A percentile compares a stretch with the other conserved stretches of the same genome.
Evolutionary conservation across 2,329 filamentous ascomycete species (phyloP).

Genomic region (Aspergillus terreus): DNA sequence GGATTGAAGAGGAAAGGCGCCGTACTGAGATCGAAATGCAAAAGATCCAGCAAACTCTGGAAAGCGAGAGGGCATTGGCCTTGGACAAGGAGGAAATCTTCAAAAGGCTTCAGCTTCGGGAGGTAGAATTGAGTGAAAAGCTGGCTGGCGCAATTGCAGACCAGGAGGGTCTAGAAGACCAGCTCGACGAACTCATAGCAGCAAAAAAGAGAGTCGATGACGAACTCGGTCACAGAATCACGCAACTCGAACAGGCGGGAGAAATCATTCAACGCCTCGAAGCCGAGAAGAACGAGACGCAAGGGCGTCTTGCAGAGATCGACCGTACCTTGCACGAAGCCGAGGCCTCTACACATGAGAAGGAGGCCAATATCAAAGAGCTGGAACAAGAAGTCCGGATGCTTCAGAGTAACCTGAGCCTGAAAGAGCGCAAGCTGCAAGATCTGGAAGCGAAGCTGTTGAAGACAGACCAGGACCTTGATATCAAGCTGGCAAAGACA

Average conservation of each 20-base stretch:
- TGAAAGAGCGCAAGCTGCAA: conserved; percentile 86
- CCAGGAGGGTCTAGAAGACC: conserved; percentile 88
- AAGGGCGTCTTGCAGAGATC: conserved; percentile 63
- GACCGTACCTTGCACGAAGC: conserved; percentile 69
- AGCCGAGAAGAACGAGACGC: conserved; percentile 74
- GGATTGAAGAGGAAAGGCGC: conserved; percentile 84
- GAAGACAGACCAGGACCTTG: conserved; percentile 81
- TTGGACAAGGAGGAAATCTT: conserved; percentile 99
- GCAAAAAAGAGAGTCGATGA: conserved; percentile 87
- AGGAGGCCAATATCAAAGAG: conserved; percentile 70
- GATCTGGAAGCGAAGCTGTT: conserved; percentile 83
- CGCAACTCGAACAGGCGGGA: conserved; percentile 87
- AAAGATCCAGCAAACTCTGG: conserved; percentile 86
- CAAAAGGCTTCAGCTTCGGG: conserved; percentile 87
- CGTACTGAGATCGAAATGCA: conserved; percentile 83
- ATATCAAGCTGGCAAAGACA: conserved; percentile 73
- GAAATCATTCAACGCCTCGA: conserved; percentile 82
- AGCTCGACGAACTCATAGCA: conserved; percentile 81
- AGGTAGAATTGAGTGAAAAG: conserved; percentile 89
- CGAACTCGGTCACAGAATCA: conserved; percentile 72
- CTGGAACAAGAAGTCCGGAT: conserved; percentile 83
- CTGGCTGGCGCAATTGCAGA: conserved; percentile 88
- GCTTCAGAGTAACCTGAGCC: conserved; percentile 79
- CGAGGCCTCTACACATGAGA: conserved; percentile 65
- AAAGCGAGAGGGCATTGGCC: conserved; percentile 91